Base-by-base conservation (phyloP, 805 yeast genomes). In the Barnettozyma sp. region DNA sequence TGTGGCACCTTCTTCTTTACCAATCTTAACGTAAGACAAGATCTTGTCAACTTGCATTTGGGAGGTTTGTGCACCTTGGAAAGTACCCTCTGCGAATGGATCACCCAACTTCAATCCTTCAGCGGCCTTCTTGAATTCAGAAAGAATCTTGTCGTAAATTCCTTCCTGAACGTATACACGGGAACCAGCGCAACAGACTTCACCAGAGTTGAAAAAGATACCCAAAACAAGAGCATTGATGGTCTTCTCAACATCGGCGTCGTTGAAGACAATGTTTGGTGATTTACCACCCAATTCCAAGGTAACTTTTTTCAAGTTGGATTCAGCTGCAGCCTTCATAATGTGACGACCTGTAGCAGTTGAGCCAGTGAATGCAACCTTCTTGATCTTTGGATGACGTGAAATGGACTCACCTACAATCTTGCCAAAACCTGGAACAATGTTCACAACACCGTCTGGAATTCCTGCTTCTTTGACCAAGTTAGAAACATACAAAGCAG, bases 261-360 rank as follows among this genome's bases (percentile, higher is more conserved):
- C 97, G 54, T 80, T 78, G 56, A 82, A 86, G 33, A 88, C 79
- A 49, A 88, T 77, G 62, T 82, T 78, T 54, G 97, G 95, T 22
- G 96, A 87, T 68, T 88, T 88, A 58, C 97, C 97, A 57, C 97
- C 97, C 53, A 87, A 77, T 68, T 88, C 97, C 58, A 88, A 72
- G 29, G 97, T 88, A 45, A 87, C 85, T 62, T 83, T 86, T 73
- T 88, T 88, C 62, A 88, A 71, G 63, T 78, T 78, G 33, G 84
- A 73, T 43, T 75, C 77, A 45, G 94, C 85, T 43, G 95, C 88
- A 42, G 72, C 70, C 62, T 73, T 74, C 81, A 84, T 80, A 56
- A 88, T 83, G 51, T 63, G 65, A 60, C 83, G 82, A 56, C 97
- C 97, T 46, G 82, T 77, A 25, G 81, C 82, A 33, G 94, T 86